Base-by-base conservation (phyloP, 306 rosid genomes). In the Begonia peltatifolia region DNA sequence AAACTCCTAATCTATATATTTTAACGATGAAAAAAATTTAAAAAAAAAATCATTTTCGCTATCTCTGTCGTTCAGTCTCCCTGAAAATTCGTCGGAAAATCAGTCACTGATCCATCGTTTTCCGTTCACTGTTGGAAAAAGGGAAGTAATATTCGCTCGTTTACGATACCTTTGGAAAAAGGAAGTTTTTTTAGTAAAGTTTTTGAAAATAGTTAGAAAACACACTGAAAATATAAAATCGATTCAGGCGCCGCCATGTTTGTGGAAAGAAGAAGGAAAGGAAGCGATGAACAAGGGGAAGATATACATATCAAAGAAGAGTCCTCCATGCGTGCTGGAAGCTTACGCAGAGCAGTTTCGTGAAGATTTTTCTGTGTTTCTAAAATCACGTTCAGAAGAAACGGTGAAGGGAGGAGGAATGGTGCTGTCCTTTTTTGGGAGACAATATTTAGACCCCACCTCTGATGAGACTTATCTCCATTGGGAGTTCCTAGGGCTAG, bases 401-500 rank as follows among this genome's bases (percentile, higher is more conserved):
- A 41, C 74, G 16, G 66, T 72, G 0, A 2, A 11, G 0, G 83
- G 79, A 0, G 97, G 95, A 13, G 61, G 68, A 52, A 82, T 89
- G 79, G 89, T 84, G 0, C 58, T 89, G 55, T 75, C 95, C 1
- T 44, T 89, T 3, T 63, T 84, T 60, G 93, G 89, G 0, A 70
- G 97, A 36, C 54, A 48, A 4, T 69, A 74, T 10, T 14, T 50
- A 12, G 95, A 89, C 15, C 84, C 87, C 49, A 72, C 93, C 5
- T 17, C 74, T 0, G 52, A 56, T 0, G 52, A 66, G 1, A 56
- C 83, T 59, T 77, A 78, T 60, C 61, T 70, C 23, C 93, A 84
- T 0, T 89, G 84, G 89, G 97, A 89, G 47, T 79, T 84, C 25
- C 18, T 84, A 2, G 83, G 89, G 1, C 70, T 6, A 0, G 87